Conservation (phyloP, 345 rosid species). For the Passiflora organensis region DNA sequence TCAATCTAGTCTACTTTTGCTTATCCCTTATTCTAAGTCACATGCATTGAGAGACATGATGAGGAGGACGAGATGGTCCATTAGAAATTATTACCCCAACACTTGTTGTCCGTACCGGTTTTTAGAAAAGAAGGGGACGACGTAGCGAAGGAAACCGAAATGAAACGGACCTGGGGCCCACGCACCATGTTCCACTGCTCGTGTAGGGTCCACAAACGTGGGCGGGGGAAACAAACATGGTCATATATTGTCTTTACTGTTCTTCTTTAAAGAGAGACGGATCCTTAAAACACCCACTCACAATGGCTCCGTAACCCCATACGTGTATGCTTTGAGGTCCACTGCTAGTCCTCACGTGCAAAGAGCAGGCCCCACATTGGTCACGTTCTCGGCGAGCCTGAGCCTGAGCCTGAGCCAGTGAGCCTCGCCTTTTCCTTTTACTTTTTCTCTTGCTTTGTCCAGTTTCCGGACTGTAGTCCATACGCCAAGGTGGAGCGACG, state of each 20-base stretch:
- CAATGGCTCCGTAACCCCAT: slow-evolving; percentile 3
- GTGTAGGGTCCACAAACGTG: slow-evolving; percentile 16
- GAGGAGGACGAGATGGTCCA: no score
- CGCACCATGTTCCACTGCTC: neutral
- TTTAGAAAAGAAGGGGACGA: slow-evolving; percentile 10
- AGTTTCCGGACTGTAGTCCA: neutral
- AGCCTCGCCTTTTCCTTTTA: no score
- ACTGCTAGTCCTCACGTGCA: slow-evolving; percentile 1
- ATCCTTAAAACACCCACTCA: neutral
- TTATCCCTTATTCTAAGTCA: no score
- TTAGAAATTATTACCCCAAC: slow-evolving; percentile 25
- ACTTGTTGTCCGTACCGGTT: slow-evolving; percentile 51
- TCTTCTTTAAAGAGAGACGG: neutral
- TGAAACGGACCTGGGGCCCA: slow-evolving; percentile 34
- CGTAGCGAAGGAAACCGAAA: slow-evolving; percentile 32
- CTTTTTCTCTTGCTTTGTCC: neutral
- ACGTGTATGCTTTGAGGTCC: slow-evolving; percentile 16
- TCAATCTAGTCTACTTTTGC: no score
- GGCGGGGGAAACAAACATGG: neutral
- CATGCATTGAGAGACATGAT: no score
- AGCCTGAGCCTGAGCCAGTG: no score
- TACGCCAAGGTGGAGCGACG: slow-evolving; percentile 14
- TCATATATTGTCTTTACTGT: neutral
- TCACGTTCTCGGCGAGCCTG: slow-evolving; percentile 9
- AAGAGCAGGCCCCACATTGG: neutral